Evolutionary conservation across 371 early-diverging fungal genomes (phyloP), one percentile per base, ranked within the genome.

Genomic region (Vittaforma corneae): DNA sequence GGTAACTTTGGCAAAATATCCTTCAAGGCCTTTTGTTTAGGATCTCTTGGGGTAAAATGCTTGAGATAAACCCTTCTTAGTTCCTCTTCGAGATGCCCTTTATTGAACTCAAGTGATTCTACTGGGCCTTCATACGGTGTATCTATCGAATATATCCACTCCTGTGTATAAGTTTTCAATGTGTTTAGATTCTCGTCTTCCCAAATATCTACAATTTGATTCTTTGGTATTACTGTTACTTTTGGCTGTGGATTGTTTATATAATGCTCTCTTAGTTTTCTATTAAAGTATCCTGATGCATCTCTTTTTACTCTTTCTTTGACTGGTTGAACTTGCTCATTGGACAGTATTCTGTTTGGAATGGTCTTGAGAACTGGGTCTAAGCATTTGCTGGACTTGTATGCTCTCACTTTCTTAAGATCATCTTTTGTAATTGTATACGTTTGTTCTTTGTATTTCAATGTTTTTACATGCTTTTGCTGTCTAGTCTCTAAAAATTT

Each of bases 401-500:
- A 72, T 34, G 18, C 40, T 33, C 65, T 24, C 5, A 72, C 54
- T 34, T 34, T 45, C 51, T 60, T 67, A 11, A 72, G 30, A 35
- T 67, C 68, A n/a, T 68, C 42, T 40, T 72, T 72, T 0, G 57
- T 64, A 9, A 72, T 64, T 37, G 62, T 32, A 50, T 52, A 63
- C 30, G 48, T 30, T 35, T 68, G 67, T 1, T 55, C 46, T 1
- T 59, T 50, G 35, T 24, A 45, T 42, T 46, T 38, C 20, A 72
- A 28, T 37, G 38, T 54, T 50, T 45, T 67, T 18, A 46, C 38
- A 30, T 57, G 52, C 37, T 68, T 72, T 40, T 48, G 16, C 28
- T 37, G 68, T 34, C 73, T 9, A 32, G 37, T 57, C 1, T 44
- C 37, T 11, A 72, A 45, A 62, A 72, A 72, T 53, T 57, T 72